Evolutionary conservation across 2,329 filamentous ascomycete species (phyloP), one percentile per base, ranked within the genome.

Genomic region (Sporothrix brunneoviolacea): DNA sequence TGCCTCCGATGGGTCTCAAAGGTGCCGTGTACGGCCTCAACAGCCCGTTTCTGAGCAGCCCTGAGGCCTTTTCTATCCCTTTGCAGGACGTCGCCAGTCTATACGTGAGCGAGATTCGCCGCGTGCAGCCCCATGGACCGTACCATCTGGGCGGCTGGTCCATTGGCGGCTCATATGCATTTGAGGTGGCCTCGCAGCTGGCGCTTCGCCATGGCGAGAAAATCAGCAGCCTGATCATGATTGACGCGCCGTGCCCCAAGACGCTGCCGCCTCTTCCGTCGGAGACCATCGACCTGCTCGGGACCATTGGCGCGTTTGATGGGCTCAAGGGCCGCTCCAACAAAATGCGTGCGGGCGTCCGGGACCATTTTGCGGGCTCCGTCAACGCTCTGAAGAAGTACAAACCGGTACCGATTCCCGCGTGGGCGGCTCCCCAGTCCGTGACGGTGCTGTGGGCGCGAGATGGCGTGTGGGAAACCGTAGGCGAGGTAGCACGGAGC

Each of bases 401-500:
- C 43, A 46, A 15, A 3, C 43, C 43, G 13, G 22, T 35, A 19
- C 43, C 43, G 16, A 28, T 46, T 27, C 43, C 43, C 12, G 33
- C 10, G 12, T 38, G 43, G 33, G 33, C 33, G 10, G 21, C 36
- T 30, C 43, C 43, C 19, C 43, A 38, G 35, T 46, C 22, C 5
- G 32, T 35, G 32, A 13, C 10, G 10, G 12, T 35, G 15, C 4
- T 35, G 10, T 35, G 33, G 49, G 49, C 49, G 7, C 42, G 49
- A 2, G 49, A 51, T 32, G 49, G 49, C 18, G 37, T 51, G n/a
- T 51, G 49, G 49, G 49, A 51, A 30, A 51, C 49, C 19, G 33
- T 47, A 12, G 44, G 32, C 32, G 32, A 35, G n/a, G 43, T 28
- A 10, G 43, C 30, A 37, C 43, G 36, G 33, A 21, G 22, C 35